Conservation (phyloP, 371 early-diverging fungal species). For the Mucor ambiguus region DNA sequence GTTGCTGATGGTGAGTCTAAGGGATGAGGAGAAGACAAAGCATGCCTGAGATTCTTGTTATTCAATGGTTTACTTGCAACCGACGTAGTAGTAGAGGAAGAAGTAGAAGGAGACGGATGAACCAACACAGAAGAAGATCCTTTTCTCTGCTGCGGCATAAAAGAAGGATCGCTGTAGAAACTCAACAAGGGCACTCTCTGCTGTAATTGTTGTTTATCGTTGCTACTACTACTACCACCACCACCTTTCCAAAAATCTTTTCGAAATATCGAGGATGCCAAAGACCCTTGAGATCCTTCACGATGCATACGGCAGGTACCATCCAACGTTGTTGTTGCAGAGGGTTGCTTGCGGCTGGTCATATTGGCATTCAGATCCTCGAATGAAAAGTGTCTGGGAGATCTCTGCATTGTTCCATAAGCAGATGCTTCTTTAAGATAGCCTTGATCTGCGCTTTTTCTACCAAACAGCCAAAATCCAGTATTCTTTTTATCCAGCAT, state of each 20-base stretch:
- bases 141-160: neutral
- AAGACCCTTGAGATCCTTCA: constrained; percentile 28
- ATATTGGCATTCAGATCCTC: constrained; percentile 31
- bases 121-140: neutral
- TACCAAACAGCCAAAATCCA: constrained; percentile 47
- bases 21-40: constrained; percentile 19
- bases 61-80: neutral
- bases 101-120: constrained; percentile 8
- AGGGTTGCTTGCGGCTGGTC: neutral
- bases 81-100: neutral
- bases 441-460: constrained; percentile 40
- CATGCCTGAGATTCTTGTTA: neutral
- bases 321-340: neutral
- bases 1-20: constrained; percentile 8
- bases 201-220: neutral
- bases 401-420: constrained; percentile 19
- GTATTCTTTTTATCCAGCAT: neutral
- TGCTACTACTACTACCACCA: neutral
- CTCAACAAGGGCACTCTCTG: constrained; percentile 7
- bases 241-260: constrained; percentile 41
- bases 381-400: constrained; percentile 44
- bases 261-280: constrained; percentile 32
- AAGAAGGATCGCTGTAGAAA: constrained; percentile 14
- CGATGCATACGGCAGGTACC: constrained; percentile 18
- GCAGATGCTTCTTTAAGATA: constrained; percentile 6